Base-by-base conservation (phyloP, 2,329 filamentous ascomycete genomes). In the Hypoxylon sp. region DNA sequence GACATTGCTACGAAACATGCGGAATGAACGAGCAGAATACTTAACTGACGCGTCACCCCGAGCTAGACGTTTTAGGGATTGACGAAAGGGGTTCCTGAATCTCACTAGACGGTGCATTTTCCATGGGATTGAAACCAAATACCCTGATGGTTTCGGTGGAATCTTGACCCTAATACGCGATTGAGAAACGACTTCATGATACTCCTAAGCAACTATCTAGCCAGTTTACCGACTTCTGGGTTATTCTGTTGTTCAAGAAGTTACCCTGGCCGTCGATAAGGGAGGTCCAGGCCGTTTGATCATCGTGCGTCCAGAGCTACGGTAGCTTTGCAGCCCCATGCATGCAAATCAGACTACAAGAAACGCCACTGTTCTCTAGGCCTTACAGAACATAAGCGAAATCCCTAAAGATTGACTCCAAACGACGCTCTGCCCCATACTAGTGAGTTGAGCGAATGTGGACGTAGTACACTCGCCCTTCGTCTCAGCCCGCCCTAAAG, bases 11-110 rank as follows among this genome's bases (percentile, higher is more conserved):
- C 37, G 37, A 46, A 57, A 11, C 25, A 46, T 42, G 33, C 22
- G 11, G 14, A 42, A 57, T 57, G 22, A 48, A 27, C 17, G 17
- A 5, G 11, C 11, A 14, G 10, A 10, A n/a, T 50, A 14, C 13
- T 22, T 50, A 22, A 50, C 20, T 44, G 56, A 59, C 56, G 44
- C 56, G 56, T 59, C 56, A 59, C 27, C 30, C 35, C 30, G 3
- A 17, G 8, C 25, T 27, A 42, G 8, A 40, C 11, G 35, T 42
- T 42, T 17, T 27, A 37, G 40, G 27, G 54, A 37, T 44, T 44
- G 42, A 42, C 46, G 35, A 27, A 46, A 51, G 35, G 37, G 30
- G 14, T 8, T 44, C 37, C 44, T 64, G 49, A 37, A 33, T 31
- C 46, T 42, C 25, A 14, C 10, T 40, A 2, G 46, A 42, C 25